Percentiles rank a stretch among this genome's conserved stretches.
These are phyloP conservation scores for Fagus crenata DNA, from an alignment of 306 rosid genomes.

Conservation along the genomic window DNA sequence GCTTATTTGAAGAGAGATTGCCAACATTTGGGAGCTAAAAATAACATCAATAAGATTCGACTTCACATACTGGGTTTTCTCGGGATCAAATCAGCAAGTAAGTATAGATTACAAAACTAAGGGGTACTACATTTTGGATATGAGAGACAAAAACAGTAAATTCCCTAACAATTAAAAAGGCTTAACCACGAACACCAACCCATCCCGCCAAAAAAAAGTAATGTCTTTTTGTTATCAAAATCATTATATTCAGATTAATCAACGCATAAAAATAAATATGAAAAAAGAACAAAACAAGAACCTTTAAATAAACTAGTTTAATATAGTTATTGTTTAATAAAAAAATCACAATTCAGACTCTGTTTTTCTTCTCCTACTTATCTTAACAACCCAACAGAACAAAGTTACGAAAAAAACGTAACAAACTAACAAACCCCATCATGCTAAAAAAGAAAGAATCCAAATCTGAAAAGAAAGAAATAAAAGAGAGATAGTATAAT, in stretches of 20 bases:
- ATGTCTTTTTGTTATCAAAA: not conserved
- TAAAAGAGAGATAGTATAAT: not conserved
- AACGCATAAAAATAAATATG: not conserved
- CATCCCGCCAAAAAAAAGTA: not conserved
- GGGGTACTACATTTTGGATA: not conserved
- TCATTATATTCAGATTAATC: not conserved
- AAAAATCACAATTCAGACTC: not conserved
- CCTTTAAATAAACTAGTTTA: not conserved
- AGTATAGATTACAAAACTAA: not conserved
- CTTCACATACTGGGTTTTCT: no score
- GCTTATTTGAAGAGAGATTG: no score
- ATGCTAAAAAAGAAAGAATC: not conserved
- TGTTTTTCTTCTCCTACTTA: conserved; percentile 2
- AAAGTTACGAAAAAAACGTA: not conserved
- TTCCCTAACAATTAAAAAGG: not conserved
- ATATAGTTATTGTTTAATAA: not conserved
- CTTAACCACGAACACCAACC: not conserved
- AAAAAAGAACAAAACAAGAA: not conserved
- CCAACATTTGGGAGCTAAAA: no score
- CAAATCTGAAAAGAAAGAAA: not conserved
- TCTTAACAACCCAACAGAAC: conserved; percentile 6
- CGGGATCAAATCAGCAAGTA: no score
- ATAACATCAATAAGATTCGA: no score
- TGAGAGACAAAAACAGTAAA: no score
- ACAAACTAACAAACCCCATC: conserved; percentile 10